Evolutionary conservation across 2,329 filamentous ascomycete species (phyloP), one percentile per base, ranked within the genome.

Genomic region (Talaromyces islandicus): DNA sequence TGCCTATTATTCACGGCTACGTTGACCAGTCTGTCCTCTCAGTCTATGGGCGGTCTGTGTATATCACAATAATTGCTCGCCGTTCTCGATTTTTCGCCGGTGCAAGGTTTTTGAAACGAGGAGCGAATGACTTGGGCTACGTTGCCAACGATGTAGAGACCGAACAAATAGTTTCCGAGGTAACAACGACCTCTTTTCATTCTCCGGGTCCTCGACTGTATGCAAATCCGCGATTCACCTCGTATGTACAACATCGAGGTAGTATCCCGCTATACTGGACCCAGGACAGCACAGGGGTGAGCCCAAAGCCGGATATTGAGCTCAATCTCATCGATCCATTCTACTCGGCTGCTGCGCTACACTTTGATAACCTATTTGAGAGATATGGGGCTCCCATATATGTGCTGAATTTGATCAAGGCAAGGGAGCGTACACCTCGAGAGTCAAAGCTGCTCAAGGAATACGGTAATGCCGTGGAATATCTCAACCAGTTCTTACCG

Each of bases 141-240:
- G 94, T 99, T 58, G 95, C 94, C 57, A 99, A 99, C 70, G 95
- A 99, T 74, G 94, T 99, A 25, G 95, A 99, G 76, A 97, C 94
- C 0, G 94, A 99, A 75, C 94, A 99, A 73, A 97, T 99, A 62
- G 92, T 99, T 5, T 94, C 92, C 0, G 94, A 99, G 71, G 91
- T 92, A 67, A 80, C 93, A 56, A 97, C 92, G 0, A 99, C 94
- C 0, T 97, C 94, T 0, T 97, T 99, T 67, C 94, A 99, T 76
- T 89, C 90, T 3, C 91, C 94, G 4, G 93, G 92, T 0, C 90
- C 90, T 3, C 86, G 85, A 54, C 83, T 96, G 11, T 97, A 91
- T 71, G 87, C 91, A 5, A 97, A 89, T 69, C 91, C 93, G 1
- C 89, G 91, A 29, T 97, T 93, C 73, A 97, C 94, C 4, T 97